phyloP scores from a whole-genome alignment of 2,329 filamentous ascomycete genomes.

The Trichoderma gracile region DNA sequence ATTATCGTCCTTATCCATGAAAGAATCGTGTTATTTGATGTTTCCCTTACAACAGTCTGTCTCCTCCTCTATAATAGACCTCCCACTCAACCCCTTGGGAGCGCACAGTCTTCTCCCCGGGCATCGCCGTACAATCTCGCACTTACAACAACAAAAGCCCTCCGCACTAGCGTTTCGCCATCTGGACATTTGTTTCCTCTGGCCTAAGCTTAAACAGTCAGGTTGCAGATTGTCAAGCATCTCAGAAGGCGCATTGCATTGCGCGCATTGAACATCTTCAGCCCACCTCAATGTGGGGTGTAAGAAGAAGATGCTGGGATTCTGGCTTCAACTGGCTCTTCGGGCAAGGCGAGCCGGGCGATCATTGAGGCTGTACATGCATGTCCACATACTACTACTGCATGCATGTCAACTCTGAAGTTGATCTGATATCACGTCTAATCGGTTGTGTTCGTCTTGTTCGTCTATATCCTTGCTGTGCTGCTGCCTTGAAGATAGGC shows the following conservation, averaged over 20 bases:
- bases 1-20: background rate
- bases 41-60: background rate
- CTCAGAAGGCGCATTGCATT: slow-evolving; percentile 5
- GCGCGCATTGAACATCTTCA: background rate
- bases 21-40: background rate
- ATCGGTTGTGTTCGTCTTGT: too few species aligned
- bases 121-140: background rate
- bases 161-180: slow-evolving; percentile 10
- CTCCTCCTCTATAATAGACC: background rate
- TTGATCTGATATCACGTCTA: too few species aligned
- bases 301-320: too few species aligned
- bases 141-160: background rate
- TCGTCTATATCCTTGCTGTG: too few species aligned
- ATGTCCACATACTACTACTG: too few species aligned
- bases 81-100: too few species aligned
- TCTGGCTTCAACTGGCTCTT: too few species aligned
- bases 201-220: slow-evolving; percentile 14
- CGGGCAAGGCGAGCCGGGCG: too few species aligned
- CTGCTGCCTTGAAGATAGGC: too few species aligned
- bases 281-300: too few species aligned
- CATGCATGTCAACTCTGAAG: too few species aligned
- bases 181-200: background rate
- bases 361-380: too few species aligned
- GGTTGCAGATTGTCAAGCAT: background rate
- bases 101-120: slow-evolving; percentile 1